A percentile compares a stretch with the other conserved stretches of the same genome.
Evolutionary conservation across 2,329 filamentous ascomycete species (phyloP).

Genomic region (Cytospora mali): DNA sequence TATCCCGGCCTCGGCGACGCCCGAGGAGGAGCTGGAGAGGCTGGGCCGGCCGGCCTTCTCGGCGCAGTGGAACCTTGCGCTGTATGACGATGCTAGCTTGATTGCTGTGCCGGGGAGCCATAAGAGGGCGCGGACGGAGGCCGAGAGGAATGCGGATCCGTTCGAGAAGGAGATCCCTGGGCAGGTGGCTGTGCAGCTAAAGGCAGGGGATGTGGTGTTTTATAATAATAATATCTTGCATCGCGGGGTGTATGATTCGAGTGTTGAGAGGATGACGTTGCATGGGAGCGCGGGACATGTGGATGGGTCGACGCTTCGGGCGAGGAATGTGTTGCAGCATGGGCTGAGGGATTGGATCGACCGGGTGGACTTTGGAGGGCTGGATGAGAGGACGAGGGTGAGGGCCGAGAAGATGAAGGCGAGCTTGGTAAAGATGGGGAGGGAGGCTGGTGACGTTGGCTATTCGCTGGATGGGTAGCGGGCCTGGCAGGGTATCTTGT

Average conservation of each 20-base stretch:
- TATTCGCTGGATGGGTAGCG: constrained; percentile 55
- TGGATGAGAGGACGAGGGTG: constrained; percentile 46
- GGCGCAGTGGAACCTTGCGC: constrained; percentile 84
- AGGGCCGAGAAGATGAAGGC: constrained; percentile 64
- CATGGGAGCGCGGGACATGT: constrained; percentile 69
- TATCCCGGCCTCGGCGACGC: constrained; percentile 65
- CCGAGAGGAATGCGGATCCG: constrained; percentile 68
- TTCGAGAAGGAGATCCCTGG: constrained; percentile 41
- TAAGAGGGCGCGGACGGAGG: constrained; percentile 66
- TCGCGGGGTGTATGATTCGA: constrained; percentile 63
- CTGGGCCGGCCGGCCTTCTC: constrained; percentile 67
- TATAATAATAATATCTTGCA: constrained; percentile 87
- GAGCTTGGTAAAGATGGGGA: constrained; percentile 62
- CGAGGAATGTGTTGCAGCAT: constrained; percentile 72
- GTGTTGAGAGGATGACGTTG: constrained; percentile 65
- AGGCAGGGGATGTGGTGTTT: constrained; percentile 76
- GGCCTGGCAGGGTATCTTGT: neutral
- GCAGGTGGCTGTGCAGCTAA: constrained; percentile 57
- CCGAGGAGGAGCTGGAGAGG: constrained; percentile 67
- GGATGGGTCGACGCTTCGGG: constrained; percentile 55
- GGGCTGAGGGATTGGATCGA: constrained; percentile 66
- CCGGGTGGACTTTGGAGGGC: constrained; percentile 54
- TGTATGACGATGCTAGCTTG: constrained; percentile 74
- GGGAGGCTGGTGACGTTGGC: constrained; percentile 60
- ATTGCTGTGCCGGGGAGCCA: constrained; percentile 81